Base-by-base conservation (phyloP, 139 green algal genomes). In the Astrephomene gubernaculifera region DNA sequence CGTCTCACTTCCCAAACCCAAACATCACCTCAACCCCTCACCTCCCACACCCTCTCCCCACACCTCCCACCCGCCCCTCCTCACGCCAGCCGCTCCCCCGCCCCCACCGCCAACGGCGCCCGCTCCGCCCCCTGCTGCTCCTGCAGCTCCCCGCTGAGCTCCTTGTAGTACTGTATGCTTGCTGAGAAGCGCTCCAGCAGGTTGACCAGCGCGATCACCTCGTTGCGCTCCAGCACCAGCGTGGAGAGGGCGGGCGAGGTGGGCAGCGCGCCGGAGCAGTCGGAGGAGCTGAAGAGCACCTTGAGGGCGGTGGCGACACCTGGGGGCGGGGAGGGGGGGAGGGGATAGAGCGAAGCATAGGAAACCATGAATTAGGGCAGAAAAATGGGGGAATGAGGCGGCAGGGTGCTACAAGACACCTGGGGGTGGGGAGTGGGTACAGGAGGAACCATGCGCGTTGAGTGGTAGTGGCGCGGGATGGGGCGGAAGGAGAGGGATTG, bases 191-290 rank as follows among this genome's bases (percentile, higher is more conserved):
- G 85, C 71, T 94, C 94, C 31, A 99, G 86, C 35, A 97, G 85
- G 87, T 99, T 99, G 82, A 99, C 81, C 29, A 99, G 89, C 6
- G 97, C 96, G 38, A 99, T 98, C 35, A 98, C 94, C 86, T 99
- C 97, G 81, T 98, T 98, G 24, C 97, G 89, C 71, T 98, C 95
- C 49, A 99, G 89, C 24, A 83, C 44, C 33, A 95, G 90, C 22
- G 70, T 83, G 12, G n/a, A 73, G 22, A 87, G 68, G 29, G 52
- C 36, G 24, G 79, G 45, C 1, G 27, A 22, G 8, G 73, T 71
- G 35, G 54, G 72, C 3, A 67, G 21, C 0, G 38, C 38, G 29
- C 87, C 90, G 10, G 27, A 63, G 78, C 95, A 97, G 71, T 96
- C 90, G 4, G 93, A 83, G n/a, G 83, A 81, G 21, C 92, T 93